A percentile compares a stretch with the other conserved stretches of the same genome.
Conservation (phyloP, 768 basidiomycete species). For the Rubroboletus pulcherrimus region DNA sequence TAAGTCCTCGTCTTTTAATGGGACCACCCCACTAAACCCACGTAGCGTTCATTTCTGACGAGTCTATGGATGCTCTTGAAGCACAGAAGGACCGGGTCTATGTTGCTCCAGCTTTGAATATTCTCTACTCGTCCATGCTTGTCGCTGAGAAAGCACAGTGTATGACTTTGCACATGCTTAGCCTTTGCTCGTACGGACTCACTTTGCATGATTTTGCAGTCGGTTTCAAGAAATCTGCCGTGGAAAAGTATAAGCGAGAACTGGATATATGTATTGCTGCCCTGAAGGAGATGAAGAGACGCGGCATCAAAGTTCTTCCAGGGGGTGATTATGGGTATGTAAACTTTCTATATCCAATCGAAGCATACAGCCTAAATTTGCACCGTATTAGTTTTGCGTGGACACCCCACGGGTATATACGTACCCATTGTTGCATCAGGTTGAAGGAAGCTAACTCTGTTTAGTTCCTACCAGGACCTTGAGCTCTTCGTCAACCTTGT, state of each 20-base stretch:
- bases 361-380: background rate
- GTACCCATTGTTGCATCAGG: background rate
- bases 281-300: slow-evolving; percentile 35
- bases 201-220: slow-evolving; percentile 3
- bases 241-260: slow-evolving; percentile 28
- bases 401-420: slow-evolving; percentile 31
- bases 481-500: slow-evolving; percentile 36
- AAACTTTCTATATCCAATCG: background rate
- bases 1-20: slow-evolving; percentile 1
- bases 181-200: background rate
- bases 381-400: slow-evolving; percentile 20
- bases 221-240: slow-evolving; percentile 17
- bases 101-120: slow-evolving; percentile 34
- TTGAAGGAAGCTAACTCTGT: slow-evolving; percentile 1
- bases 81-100: slow-evolving; percentile 34
- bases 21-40: slow-evolving; percentile 6
- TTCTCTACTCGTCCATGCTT: slow-evolving; percentile 22
- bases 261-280: slow-evolving; percentile 32
- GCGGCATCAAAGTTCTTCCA: slow-evolving; percentile 35
- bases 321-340: slow-evolving; percentile 36
- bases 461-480: slow-evolving; percentile 34
- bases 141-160: slow-evolving; percentile 28
- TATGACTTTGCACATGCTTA: background rate
- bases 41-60: slow-evolving; percentile 34
- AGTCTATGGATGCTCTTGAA: slow-evolving; percentile 34